Evolutionary conservation across 345 rosid species (phyloP).

Genomic region (Linum tenue): DNA sequence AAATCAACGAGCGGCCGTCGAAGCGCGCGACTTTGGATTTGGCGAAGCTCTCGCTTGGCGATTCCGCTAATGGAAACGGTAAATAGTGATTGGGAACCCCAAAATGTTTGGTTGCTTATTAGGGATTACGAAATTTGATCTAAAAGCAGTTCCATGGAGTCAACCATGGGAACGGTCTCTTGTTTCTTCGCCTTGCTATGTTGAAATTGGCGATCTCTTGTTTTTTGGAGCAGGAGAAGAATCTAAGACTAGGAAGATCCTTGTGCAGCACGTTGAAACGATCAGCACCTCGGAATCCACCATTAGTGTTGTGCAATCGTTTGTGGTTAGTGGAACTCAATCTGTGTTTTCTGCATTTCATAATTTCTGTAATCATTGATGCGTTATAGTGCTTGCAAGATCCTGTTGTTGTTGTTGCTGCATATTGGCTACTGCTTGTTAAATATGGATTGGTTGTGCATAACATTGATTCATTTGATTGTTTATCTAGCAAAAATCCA

Average conservation of each 20-base stretch:
- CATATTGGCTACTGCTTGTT: too few relatives aligned
- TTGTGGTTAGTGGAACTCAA: constrained; percentile 40
- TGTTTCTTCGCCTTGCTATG: background rate
- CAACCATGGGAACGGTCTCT: background rate
- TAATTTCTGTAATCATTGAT: too few relatives aligned
- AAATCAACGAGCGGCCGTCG: constrained; percentile 7
- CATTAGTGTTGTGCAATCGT: constrained; percentile 39
- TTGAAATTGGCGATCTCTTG: background rate
- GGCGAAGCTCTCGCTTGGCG: too few relatives aligned
- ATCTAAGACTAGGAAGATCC: constrained; percentile 33
- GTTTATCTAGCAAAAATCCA: too few relatives aligned
- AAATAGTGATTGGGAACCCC: background rate
- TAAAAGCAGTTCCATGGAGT: background rate
- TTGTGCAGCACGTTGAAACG: constrained; percentile 70
- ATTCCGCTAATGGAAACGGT: background rate
- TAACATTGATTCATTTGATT: too few relatives aligned
- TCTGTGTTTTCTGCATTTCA: background rate
- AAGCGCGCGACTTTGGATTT: constrained; percentile 7
- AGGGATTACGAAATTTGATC: too few relatives aligned
- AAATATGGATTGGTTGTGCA: too few relatives aligned
- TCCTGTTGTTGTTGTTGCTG: too few relatives aligned
- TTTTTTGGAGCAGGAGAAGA: constrained; percentile 2
- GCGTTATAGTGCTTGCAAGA: too few relatives aligned
- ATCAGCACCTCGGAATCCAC: constrained; percentile 30
- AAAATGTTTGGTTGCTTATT: background rate